Evolutionary conservation across 2,329 filamentous ascomycete species (phyloP).

Genomic region (Waltergamsia citrina): DNA sequence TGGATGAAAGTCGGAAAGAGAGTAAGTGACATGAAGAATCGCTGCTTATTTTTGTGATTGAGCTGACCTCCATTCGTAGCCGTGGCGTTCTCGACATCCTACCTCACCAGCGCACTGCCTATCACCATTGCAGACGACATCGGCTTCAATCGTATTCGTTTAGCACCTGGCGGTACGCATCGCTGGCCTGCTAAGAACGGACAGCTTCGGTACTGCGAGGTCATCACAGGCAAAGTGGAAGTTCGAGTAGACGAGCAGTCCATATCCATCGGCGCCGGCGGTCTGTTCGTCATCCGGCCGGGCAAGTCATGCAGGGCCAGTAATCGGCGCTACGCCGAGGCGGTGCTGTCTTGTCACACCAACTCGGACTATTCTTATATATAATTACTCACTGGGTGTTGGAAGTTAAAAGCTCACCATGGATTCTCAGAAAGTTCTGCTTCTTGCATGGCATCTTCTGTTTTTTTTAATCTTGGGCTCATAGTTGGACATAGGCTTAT

Average conservation of each 20-base stretch:
- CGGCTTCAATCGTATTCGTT: constrained; percentile 26
- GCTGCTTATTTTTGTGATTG: no score
- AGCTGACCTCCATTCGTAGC: constrained; percentile 16
- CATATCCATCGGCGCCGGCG: constrained; percentile 31
- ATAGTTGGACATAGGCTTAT: no score
- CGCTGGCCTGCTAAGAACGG: constrained; percentile 17
- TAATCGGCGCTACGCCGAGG: constrained; percentile 34
- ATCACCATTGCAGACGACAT: constrained; percentile 25
- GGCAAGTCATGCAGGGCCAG: constrained; percentile 25
- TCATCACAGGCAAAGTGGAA: constrained; percentile 29
- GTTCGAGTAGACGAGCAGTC: constrained; percentile 24
- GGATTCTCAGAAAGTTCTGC: no score
- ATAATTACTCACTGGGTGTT: no score
- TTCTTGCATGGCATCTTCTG: no score
- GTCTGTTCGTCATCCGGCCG: constrained; percentile 31
- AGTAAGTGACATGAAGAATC: constrained; percentile 25
- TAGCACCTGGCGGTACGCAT: constrained; percentile 27
- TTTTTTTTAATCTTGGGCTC: no score
- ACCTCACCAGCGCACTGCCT: constrained; percentile 24
- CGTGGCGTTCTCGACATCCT: constrained; percentile 32
- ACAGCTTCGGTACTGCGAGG: constrained; percentile 26
- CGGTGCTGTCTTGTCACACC: constrained; percentile 12
- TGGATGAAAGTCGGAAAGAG: constrained; percentile 15
- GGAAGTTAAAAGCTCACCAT: no score
- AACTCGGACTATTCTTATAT: constrained; percentile 1